These are phyloP conservation scores for Sporisorium scitamineum DNA, from an alignment of 1,284 basidiomycete species.

Conservation along the genomic window DNA sequence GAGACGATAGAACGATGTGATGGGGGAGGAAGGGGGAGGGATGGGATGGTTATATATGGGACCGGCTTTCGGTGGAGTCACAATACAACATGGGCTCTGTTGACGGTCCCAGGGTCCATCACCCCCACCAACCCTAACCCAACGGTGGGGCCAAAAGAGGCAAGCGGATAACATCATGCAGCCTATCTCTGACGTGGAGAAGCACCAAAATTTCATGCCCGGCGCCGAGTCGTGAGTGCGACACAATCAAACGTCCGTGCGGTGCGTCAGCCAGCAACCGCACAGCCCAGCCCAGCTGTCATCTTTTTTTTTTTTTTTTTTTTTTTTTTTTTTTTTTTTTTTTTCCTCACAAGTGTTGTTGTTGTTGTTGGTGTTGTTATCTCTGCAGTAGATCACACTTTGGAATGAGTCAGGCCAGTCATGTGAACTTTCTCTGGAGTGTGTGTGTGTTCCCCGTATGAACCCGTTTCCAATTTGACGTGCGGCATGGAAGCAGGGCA, in stretches of 20 bases:
- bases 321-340: background rate
- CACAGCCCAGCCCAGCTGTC: background rate
- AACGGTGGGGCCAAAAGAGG: no score
- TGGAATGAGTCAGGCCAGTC: background rate
- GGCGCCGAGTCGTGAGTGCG: no score
- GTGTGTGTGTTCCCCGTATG: no score
- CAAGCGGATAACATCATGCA: conserved; percentile 9
- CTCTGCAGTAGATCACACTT: conserved; percentile 6
- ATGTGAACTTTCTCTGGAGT: conserved; percentile 4
- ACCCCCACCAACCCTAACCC: background rate
- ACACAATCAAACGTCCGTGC: no score
- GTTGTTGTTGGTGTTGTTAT: conserved; percentile 13
- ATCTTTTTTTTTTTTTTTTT: background rate
- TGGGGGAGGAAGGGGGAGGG: background rate
- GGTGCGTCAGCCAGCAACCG: no score
- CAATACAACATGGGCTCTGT: background rate
- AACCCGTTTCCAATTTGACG: background rate
- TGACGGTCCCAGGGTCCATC: background rate
- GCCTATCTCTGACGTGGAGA: conserved; percentile 6
- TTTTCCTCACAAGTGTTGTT: background rate
- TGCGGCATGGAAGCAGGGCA: no score
- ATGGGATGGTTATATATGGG: background rate
- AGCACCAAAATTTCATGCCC: no score
- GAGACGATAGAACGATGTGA: background rate
- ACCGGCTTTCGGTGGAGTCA: no score